Evolutionary conservation across 2,329 filamentous ascomycete species (phyloP).

Genomic region (Calonectria naviculata): DNA sequence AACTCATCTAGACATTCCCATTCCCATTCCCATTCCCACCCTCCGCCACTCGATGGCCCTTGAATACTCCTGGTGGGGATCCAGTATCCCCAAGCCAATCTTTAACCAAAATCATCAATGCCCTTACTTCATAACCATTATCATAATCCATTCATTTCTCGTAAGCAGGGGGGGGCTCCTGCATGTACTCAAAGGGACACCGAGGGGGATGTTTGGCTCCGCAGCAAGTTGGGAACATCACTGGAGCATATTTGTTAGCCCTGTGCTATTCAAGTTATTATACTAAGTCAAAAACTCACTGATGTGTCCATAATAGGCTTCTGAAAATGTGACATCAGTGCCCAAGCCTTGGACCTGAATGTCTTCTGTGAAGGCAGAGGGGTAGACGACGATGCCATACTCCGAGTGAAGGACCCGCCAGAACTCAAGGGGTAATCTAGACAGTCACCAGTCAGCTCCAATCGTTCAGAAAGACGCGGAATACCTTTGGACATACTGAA

Average conservation of each 20-base stretch:
- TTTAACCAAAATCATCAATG: not conserved
- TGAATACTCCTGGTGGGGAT: not conserved
- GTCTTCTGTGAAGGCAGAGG: conserved; percentile 51
- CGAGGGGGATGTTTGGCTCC: conserved; percentile 44
- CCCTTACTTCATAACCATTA: not conserved
- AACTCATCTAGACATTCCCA: not conserved
- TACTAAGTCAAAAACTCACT: conserved; percentile 35
- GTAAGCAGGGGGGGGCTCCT: conserved; percentile 51
- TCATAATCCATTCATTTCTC: conserved; percentile 35
- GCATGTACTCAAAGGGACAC: conserved; percentile 51
- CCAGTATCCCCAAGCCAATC: not conserved
- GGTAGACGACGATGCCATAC: conserved; percentile 54
- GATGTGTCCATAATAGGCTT: conserved; percentile 50
- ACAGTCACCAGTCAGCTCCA: not conserved
- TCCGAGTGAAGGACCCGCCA: conserved; percentile 51
- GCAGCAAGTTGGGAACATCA: conserved; percentile 48
- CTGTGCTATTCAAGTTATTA: not conserved
- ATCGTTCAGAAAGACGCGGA: not conserved
- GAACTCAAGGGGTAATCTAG: conserved; percentile 50
- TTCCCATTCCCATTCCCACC: not conserved
- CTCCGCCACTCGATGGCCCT: not conserved
- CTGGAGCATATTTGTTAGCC: conserved; percentile 35
- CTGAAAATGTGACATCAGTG: conserved; percentile 49
- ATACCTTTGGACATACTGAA: conserved; percentile 39
- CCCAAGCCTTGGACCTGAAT: conserved; percentile 46